Evolutionary conservation across 176 grass and related monocot species (phyloP), one percentile per base, ranked within the genome.

Genomic region (Zea mays): DNA sequence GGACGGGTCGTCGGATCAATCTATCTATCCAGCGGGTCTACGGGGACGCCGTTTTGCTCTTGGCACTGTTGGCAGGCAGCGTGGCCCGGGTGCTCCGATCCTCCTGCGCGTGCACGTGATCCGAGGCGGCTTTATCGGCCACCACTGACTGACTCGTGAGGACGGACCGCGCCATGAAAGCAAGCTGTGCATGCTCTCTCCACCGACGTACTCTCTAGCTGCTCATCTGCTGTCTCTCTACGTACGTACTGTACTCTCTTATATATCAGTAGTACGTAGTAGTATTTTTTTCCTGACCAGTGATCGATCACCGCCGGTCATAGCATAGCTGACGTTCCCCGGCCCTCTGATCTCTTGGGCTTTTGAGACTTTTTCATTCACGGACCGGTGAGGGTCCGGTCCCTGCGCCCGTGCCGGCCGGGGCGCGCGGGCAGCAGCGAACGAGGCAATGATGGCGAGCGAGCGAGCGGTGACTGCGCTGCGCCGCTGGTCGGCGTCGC

Each of bases 71-170:
- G 64, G 64, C 64, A 15, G 37, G 62, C 37, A 41, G 15, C 61
- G 61, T 3, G 62, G 58, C 58, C 58, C 0, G 27, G 27, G 27
- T 27, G 27, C 27, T 27, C 27, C 27, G 27, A 27, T 27, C 27
- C 27, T 27, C 27, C 66, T 43, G 66, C 67, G 44, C 67, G 67
- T 4, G 67, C 67, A 71, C 67, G 67, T 71, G 67, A 71, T 71
- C 67, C 67, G 67, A 70, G 67, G 45, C 44, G 43, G 42, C 67
- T 70, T 48, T 69, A 47, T 48, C 43, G 67, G 19, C 41, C 44
- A 2, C 9, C 0, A 6, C 40, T 44, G 27, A 27, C 27, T 27
- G 65, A 10, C 10, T 33, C 0, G 19, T 13, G 66, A 69, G 65
- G 41, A 27, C 62, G 35, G 52, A 56, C 52, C 6, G 56, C 66